A percentile compares a stretch with the other conserved stretches of the same genome.
Evolutionary conservation across 139 green algal genomes (phyloP).

Genomic region (Medakamo hakoo): DNA sequence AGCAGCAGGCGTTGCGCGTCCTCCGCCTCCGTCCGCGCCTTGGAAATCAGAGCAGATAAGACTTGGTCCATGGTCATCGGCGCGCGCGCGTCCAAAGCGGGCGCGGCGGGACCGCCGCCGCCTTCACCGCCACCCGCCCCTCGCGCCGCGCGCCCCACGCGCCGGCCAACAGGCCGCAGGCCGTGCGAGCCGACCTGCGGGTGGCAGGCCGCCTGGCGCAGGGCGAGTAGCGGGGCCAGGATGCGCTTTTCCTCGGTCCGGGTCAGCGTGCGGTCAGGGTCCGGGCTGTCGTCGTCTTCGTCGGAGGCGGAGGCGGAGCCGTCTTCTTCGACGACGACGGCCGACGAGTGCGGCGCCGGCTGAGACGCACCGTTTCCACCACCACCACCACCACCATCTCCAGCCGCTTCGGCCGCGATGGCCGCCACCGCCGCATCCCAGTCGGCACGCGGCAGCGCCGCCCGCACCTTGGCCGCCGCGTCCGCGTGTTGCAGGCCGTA

Average conservation of each 20-base stretch:
- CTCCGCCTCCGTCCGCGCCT: conserved; percentile 66
- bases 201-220: conserved; percentile 83
- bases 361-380: neutral
- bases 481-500: conserved; percentile 60
- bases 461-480: conserved; percentile 25
- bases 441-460: conserved; percentile 18
- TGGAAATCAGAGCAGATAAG: conserved; percentile 35
- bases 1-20: conserved; percentile 67
- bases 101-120: conserved; percentile 41
- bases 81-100: neutral
- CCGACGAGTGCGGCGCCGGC: neutral
- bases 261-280: conserved; percentile 22
- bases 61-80: conserved; percentile 78
- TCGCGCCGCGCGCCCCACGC: too few species aligned
- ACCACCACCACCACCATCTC: neutral
- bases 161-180: conserved; percentile 46
- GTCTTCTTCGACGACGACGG: conserved; percentile 7
- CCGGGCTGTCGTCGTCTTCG: neutral
- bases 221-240: conserved; percentile 47
- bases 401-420: conserved; percentile 1
- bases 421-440: conserved; percentile 5
- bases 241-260: conserved; percentile 32
- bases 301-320: neutral
- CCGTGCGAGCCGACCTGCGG: conserved; percentile 43
- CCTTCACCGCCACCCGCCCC: too few species aligned